Base-by-base conservation (phyloP, 345 rosid genomes). In the Cardamine chenopodiifolia region DNA sequence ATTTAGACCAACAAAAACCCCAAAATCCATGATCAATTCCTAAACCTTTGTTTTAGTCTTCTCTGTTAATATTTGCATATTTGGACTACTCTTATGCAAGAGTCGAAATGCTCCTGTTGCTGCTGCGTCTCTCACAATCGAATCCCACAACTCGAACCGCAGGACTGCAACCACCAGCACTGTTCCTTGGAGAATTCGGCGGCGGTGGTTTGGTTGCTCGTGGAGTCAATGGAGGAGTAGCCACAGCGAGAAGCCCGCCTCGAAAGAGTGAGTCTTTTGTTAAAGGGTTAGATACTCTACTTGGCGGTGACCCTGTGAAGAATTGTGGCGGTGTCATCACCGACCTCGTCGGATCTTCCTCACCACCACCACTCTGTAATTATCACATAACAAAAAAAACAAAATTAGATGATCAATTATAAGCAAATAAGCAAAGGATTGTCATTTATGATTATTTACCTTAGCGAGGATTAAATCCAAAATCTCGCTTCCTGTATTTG, bases 221-320 rank as follows among this genome's bases (percentile, higher is more conserved):
- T 19, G 80, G 75, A 32, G 71, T 54, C 60, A 50, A 14, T 11
- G 60, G 71, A 69, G 58, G 74, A 40, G 62, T 20, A 8, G 68
- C 80, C 71, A 81, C 78, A 37, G 58, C 42, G 15, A 82, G 48
- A 75, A 80, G 81, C 75, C 88, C 90, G 2, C 88, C 86, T 69
- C 85, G 82, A 31, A 95, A 95, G 59, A 85, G 82, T 42, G 90
- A 88, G 65, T 95, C 99, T 61, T 86, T 92, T 79, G 89, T 90
- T 84, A 95, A 68, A 68, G 99, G 99, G 92, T 95, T 95, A 90
- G 93, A 85, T 72, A 95, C 99, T 92, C 99, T 87, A 85, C 96
- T 86, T 45, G 99, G 99, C 73, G 99, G 99, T 72, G 97, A 95
- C 82, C 97, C 99, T 13, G 89, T 74, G 74, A 91, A 91, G 78